phyloP scores from a whole-genome alignment of 2,329 filamentous ascomycete species.

The Cladophialophora bantiana region DNA sequence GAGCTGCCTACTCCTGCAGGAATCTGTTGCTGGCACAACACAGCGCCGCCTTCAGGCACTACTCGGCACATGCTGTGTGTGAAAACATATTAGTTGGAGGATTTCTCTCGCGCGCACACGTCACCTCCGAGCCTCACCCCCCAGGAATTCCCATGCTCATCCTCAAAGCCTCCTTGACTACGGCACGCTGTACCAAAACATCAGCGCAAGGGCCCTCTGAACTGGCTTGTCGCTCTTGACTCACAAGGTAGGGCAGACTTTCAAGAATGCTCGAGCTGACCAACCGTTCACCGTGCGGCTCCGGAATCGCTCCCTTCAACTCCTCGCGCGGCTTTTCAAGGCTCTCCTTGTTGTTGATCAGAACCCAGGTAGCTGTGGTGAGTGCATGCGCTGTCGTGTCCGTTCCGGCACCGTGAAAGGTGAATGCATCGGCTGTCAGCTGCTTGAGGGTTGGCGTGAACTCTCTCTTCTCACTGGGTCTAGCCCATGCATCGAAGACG shows the following conservation, averaged over 20 bases:
- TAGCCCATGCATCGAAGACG: slow-evolving; percentile 40
- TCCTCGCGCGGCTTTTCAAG: slow-evolving; percentile 27
- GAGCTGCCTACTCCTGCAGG: slow-evolving; percentile 17
- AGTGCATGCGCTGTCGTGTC: slow-evolving; percentile 36
- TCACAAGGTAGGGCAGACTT: slow-evolving; percentile 25
- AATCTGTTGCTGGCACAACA: slow-evolving; percentile 17
- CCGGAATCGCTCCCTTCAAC: slow-evolving; percentile 22
- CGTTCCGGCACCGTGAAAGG: slow-evolving; percentile 30
- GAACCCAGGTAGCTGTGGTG: slow-evolving; percentile 23
- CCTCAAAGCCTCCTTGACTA: slow-evolving; percentile 28
- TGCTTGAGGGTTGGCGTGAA: slow-evolving; percentile 13
- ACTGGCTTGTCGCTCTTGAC: neutral
- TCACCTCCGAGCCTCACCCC: slow-evolving; percentile 4
- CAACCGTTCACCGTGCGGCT: slow-evolving; percentile 6
- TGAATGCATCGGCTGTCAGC: slow-evolving; percentile 31
- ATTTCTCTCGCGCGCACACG: neutral
- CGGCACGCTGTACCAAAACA: slow-evolving; percentile 12
- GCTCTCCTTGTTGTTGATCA: slow-evolving; percentile 23
- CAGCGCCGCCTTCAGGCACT: slow-evolving; percentile 21
- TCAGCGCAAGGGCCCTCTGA: neutral
- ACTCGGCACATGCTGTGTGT: slow-evolving; percentile 14
- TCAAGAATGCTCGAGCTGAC: slow-evolving; percentile 23
- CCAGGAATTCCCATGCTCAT: slow-evolving; percentile 24
- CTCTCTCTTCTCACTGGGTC: slow-evolving; percentile 14
- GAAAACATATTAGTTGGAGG: neutral